Conservation (phyloP, 345 rosid genomes). For the Heritiera littoralis region DNA sequence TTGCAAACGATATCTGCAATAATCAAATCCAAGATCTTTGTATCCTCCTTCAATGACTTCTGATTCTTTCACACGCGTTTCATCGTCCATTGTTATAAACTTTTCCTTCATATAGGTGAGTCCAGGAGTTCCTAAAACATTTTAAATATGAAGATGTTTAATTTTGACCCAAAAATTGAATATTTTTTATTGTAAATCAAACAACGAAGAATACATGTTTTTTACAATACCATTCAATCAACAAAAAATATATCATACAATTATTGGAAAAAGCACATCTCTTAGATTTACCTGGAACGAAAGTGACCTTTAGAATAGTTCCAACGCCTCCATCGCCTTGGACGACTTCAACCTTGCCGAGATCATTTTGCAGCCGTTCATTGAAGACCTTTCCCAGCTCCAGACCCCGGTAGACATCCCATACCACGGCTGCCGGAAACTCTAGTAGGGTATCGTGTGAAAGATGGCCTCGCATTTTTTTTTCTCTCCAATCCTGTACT, state of each 20-base stretch:
- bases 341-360: background rate
- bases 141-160: no score
- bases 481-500: background rate
- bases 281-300: background rate
- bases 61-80: background rate
- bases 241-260: no score
- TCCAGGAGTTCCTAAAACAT: constrained; percentile 31
- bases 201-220: no score
- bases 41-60: no score
- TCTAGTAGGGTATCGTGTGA: background rate
- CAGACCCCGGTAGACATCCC: background rate
- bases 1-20: no score
- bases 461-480: background rate
- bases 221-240: no score
- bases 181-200: no score
- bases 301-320: background rate
- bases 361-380: background rate
- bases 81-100: constrained; percentile 30
- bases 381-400: background rate
- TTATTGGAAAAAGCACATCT: no score
- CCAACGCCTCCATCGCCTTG: constrained; percentile 18
- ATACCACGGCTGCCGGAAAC: background rate
- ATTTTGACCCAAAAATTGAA: no score
- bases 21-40: no score
- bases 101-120: constrained; percentile 33